Conservation (phyloP, 805 yeast genomes). For the Metschnikowia hibisci region DNA sequence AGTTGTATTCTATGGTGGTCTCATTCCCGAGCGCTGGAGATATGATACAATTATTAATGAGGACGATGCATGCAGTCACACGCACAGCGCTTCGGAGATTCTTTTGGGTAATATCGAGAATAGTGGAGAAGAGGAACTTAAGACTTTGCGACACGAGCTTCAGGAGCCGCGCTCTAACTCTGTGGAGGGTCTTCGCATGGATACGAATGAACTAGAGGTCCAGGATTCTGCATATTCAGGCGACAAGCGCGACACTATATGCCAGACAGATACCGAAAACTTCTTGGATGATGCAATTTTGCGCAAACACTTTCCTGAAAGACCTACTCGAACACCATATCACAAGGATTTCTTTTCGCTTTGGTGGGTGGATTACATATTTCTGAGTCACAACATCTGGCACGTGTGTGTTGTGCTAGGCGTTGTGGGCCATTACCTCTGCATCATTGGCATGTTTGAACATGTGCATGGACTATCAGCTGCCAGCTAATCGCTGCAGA, state of each 20-base stretch:
- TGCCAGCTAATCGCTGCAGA: not conserved
- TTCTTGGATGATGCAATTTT: slow-evolving; percentile 28
- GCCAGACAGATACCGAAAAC: slow-evolving; percentile 11
- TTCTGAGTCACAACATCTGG: slow-evolving; percentile 89
- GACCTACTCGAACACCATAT: slow-evolving; percentile 33
- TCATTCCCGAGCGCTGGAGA: slow-evolving; percentile 88
- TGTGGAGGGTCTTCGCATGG: not conserved
- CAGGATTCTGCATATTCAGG: not conserved
- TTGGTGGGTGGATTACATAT: slow-evolving; percentile 81
- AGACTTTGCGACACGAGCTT: slow-evolving; percentile 1
- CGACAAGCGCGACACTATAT: not conserved
- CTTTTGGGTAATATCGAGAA: slow-evolving; percentile 32
- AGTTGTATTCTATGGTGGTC: slow-evolving; percentile 79
- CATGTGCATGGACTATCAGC: slow-evolving; percentile 19
- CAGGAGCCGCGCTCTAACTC: not conserved
- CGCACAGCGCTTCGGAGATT: slow-evolving; percentile 28
- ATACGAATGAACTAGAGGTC: not conserved
- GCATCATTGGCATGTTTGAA: slow-evolving; percentile 67
- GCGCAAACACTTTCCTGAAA: slow-evolving; percentile 34
- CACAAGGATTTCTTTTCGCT: slow-evolving; percentile 46
- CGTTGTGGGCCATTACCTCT: slow-evolving; percentile 81
- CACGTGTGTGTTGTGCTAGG: slow-evolving; percentile 89
- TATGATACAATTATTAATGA: slow-evolving; percentile 59
- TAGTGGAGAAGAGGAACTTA: slow-evolving; percentile 37
- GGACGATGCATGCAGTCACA: slow-evolving; percentile 22